A percentile compares a stretch with the other conserved stretches of the same genome.
These are phyloP conservation scores for Pleurotus tuber-regium DNA, from an alignment of 768 basidiomycete genomes.

Conservation along the genomic window DNA sequence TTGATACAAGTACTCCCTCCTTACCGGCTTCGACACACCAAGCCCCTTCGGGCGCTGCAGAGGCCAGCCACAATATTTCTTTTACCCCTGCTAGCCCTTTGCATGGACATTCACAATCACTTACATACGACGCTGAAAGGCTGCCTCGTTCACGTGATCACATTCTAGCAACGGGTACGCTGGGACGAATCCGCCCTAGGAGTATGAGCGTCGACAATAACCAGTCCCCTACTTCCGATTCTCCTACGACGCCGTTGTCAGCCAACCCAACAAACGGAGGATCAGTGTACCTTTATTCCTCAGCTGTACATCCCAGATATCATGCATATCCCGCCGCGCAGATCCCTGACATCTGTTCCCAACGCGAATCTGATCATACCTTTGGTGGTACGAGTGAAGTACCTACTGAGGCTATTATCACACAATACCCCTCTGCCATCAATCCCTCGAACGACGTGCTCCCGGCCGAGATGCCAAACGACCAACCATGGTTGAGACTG, in stretches of 20 bases:
- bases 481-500: no score
- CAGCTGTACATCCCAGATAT: not conserved
- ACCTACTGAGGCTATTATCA: no score
- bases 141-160: not conserved
- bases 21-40: not conserved
- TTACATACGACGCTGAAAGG: not conserved
- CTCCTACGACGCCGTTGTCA: not conserved
- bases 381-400: no score
- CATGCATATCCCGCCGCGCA: constrained; percentile 7
- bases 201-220: constrained; percentile 10
- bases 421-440: not conserved
- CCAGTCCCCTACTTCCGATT: not conserved
- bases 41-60: no score
- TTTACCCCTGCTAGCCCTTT: no score
- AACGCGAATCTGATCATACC: constrained; percentile 33
- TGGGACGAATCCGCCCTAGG: constrained; percentile 4
- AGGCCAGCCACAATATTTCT: no score
- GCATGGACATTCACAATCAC: constrained; percentile 2
- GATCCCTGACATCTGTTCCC: constrained; percentile 24
- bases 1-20: not conserved
- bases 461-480: not conserved
- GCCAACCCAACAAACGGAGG: not conserved
- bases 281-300: not conserved
- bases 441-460: not conserved
- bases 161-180: not conserved